These are phyloP conservation scores for Ananas comosus DNA, from an alignment of 176 grass and related monocot genomes.

Conservation along the genomic window DNA sequence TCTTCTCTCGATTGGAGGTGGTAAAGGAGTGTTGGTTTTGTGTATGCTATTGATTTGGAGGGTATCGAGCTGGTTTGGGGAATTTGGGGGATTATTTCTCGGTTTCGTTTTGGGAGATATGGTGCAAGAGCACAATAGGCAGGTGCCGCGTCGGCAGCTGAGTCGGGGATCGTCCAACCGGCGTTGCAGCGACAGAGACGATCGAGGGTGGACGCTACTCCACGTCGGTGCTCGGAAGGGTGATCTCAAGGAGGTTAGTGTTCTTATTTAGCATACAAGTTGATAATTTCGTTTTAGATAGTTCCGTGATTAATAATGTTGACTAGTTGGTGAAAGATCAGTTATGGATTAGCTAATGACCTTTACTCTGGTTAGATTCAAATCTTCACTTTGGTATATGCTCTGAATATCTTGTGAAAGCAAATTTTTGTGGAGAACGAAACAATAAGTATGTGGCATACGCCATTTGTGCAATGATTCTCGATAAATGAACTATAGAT, in stretches of 20 bases:
- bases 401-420: too few species aligned
- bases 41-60: not conserved
- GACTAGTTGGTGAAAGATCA: constrained; percentile 2
- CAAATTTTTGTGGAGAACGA: too few species aligned
- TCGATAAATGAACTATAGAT: too few species aligned
- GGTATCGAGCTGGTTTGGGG: not conserved
- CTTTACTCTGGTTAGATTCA: too few species aligned
- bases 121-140: constrained; percentile 29
- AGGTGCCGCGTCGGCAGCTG: constrained; percentile 7
- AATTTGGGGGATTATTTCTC: constrained; percentile 2
- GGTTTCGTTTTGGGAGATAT: constrained; percentile 11
- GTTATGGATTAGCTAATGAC: not conserved
- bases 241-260: constrained; percentile 69
- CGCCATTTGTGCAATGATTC: too few species aligned
- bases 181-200: constrained; percentile 34
- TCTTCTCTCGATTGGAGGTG: not conserved
- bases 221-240: constrained; percentile 74
- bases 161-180: constrained; percentile 22
- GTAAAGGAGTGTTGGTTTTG: not conserved
- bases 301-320: not conserved
- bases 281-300: too few species aligned
- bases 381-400: too few species aligned
- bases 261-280: not conserved
- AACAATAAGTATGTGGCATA: too few species aligned
- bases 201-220: constrained; percentile 69